Base-by-base conservation (phyloP, 1,284 basidiomycete species). In the Cystobasidiaceae sp. region DNA sequence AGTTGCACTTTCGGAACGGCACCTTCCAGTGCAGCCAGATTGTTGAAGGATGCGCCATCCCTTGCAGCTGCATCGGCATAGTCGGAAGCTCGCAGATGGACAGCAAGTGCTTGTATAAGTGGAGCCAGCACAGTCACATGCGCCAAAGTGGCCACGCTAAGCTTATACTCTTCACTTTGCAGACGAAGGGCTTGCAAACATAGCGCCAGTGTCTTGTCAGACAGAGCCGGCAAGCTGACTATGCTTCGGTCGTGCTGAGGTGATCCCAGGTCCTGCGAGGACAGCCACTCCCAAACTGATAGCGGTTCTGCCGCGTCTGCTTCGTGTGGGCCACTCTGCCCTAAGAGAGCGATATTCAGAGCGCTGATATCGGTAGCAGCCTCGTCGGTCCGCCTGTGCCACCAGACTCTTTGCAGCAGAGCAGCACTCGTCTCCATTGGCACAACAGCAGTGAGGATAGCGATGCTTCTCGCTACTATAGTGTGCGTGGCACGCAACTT, bases 1-100 rank as follows among this genome's bases (percentile, higher is more conserved):
- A n/a, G n/a, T n/a, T n/a, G n/a, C n/a, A n/a, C n/a, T n/a, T n/a
- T n/a, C n/a, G n/a, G n/a, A n/a, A n/a, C n/a, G n/a, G n/a, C n/a
- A n/a, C n/a, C n/a, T n/a, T n/a, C n/a, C n/a, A n/a, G n/a, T n/a
- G n/a, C n/a, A n/a, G n/a, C n/a, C n/a, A n/a, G n/a, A n/a, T n/a
- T 4, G 23, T 27, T 6, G 21, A 17, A 19, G n/a, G 25, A 11
- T 17, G 13, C 41, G 17, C 52, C 60, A 17, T 63, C 57, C 17
- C 60, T 43, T 4, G 17, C 15, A 73, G 91, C 92, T 75, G 45
- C 43, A 30, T 94, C 91, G 1, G 84, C 82, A 89, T 91, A 96
- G 72, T 90, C 88, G 0, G 82, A 82, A 27, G 86, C 82, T 4
- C 89, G 82, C 13, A 84, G 30, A 0, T 63, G 76, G 7, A 80